These are phyloP conservation scores for Agapanthus africanus DNA, from an alignment of 106 monocot species.

Conservation along the genomic window DNA sequence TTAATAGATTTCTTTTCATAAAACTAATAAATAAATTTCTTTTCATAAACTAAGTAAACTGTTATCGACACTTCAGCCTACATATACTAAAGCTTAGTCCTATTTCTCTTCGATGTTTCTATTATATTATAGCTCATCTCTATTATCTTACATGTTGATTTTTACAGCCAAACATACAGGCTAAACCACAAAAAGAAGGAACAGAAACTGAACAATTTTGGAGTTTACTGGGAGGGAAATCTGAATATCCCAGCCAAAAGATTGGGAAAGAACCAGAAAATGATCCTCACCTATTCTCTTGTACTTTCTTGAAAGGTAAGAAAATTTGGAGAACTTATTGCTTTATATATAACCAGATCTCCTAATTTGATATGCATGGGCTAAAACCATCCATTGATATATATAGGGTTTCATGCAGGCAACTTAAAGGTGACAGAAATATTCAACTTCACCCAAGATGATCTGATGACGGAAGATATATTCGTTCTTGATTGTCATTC, in stretches of 20 bases:
- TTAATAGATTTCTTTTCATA: background rate
- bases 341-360: too few species aligned
- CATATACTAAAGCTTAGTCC: background rate
- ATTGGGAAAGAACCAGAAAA: slow-evolving; percentile 66
- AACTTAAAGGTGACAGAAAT: slow-evolving; percentile 57
- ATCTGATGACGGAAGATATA: slow-evolving; percentile 87
- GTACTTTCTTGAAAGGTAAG: slow-evolving; percentile 68
- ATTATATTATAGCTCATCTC: too few species aligned
- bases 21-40: background rate
- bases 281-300: slow-evolving; percentile 92
- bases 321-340: too few species aligned
- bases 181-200: slow-evolving; percentile 86
- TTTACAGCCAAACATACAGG: slow-evolving; percentile 83
- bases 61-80: background rate
- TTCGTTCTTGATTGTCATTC: slow-evolving; percentile 70
- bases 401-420: background rate
- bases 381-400: too few species aligned
- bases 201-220: slow-evolving; percentile 90
- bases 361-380: too few species aligned
- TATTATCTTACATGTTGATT: background rate
- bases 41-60: background rate
- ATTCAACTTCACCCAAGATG: slow-evolving; percentile 84
- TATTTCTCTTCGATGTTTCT: too few species aligned
- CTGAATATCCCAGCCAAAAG: slow-evolving; percentile 79
- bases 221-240: slow-evolving; percentile 79